Evolutionary conservation across 2,329 filamentous ascomycete genomes (phyloP).

Genomic region (Escovopsis sp.): DNA sequence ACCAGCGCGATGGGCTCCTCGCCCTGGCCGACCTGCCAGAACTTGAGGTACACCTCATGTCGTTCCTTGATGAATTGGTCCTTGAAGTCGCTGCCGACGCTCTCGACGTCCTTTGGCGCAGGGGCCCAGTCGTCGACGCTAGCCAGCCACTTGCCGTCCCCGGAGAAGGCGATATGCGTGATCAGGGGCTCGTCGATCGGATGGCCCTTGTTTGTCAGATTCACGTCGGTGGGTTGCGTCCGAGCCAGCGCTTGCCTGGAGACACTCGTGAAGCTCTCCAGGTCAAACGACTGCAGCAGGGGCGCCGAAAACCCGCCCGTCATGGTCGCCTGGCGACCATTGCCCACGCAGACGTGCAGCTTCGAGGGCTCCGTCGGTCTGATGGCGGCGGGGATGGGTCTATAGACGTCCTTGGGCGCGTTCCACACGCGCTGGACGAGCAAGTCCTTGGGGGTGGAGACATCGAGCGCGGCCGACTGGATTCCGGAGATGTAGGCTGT

Average conservation of each 20-base stretch:
- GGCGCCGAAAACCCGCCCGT: conserved; percentile 37
- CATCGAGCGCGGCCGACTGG: conserved; percentile 45
- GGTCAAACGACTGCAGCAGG: conserved; percentile 71
- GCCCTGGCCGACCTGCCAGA: conserved; percentile 59
- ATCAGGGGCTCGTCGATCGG: conserved; percentile 66
- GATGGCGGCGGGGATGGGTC: conserved; percentile 44
- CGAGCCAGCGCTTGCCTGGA: conserved; percentile 80
- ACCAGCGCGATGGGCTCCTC: conserved; percentile 55
- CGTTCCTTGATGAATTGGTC: conserved; percentile 35
- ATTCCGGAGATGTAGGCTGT: conserved; percentile 74
- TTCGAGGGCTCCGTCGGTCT: conserved; percentile 48
- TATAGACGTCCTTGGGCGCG: conserved; percentile 25
- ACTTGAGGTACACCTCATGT: conserved; percentile 72
- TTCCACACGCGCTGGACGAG: conserved; percentile 38
- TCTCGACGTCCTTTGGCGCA: conserved; percentile 50
- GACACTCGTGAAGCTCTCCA: conserved; percentile 62
- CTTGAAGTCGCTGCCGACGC: conserved; percentile 18
- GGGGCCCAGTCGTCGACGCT: conserved; percentile 88
- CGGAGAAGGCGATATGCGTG: conserved; percentile 58
- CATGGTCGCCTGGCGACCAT: conserved; percentile 41
- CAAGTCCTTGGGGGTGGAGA: conserved; percentile 35
- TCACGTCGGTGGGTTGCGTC: conserved; percentile 73
- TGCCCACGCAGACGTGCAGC: conserved; percentile 54
- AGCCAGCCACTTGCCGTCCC: conserved; percentile 77
- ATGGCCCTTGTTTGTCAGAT: conserved; percentile 55